phyloP scores from a whole-genome alignment of 257 asterid genomes.

The Solanum bukasovii region DNA sequence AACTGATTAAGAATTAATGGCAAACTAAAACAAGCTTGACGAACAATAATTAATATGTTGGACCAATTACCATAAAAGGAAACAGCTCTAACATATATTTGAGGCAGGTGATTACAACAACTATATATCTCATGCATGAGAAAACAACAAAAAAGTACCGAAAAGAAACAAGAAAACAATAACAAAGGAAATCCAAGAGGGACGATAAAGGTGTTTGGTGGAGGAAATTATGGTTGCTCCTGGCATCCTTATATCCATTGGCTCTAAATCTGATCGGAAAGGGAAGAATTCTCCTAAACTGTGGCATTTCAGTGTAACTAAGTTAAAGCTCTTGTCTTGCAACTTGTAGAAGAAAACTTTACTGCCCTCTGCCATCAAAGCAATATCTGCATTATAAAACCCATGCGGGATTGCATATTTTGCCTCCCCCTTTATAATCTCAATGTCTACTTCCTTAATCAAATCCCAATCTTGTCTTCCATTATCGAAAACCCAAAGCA shows the following conservation, averaged over 20 bases:
- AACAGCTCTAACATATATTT: not conserved
- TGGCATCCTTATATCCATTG: not conserved
- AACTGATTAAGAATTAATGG: not conserved
- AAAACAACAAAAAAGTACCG: not conserved
- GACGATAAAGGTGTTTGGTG: not conserved
- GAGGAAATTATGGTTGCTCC: not conserved
- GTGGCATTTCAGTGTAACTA: not conserved
- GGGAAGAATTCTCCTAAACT: not conserved
- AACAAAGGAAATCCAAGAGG: not conserved
- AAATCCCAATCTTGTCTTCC: not conserved
- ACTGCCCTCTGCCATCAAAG: not conserved
- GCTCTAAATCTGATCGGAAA: not conserved
- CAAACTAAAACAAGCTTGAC: not conserved
- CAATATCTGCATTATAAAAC: not conserved
- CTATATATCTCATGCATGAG: not conserved
- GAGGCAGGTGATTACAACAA: not conserved
- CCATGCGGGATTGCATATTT: not conserved
- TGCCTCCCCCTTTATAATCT: not conserved
- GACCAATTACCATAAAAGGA: not conserved
- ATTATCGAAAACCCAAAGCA: not conserved
- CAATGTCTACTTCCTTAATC: not conserved
- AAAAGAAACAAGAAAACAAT: not conserved
- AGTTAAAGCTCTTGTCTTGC: not conserved
- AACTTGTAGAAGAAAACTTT: not conserved
- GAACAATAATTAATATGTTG: not conserved